phyloP scores from a whole-genome alignment of 78 protist genomes.

The Speleostelium caveatum region DNA sequence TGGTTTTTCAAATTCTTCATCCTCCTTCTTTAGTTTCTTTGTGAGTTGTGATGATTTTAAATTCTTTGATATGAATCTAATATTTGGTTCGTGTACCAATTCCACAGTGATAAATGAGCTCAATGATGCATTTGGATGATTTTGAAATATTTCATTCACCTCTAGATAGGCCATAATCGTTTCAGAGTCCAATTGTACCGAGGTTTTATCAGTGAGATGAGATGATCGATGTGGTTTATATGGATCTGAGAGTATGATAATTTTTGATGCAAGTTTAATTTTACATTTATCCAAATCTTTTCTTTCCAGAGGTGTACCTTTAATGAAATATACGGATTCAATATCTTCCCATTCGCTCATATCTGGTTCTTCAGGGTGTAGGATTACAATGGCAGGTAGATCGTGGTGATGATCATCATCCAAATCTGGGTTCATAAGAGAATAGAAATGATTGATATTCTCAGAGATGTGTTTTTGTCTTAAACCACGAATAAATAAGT shows the following conservation, averaged over 20 bases:
- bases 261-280: constrained; percentile 52
- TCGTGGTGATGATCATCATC: neutral
- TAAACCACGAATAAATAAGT: constrained; percentile 50
- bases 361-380: constrained; percentile 74
- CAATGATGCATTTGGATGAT: neutral
- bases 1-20: constrained; percentile 69
- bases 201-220: constrained; percentile 40
- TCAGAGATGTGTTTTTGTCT: constrained; percentile 65
- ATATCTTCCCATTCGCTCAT: constrained; percentile 80
- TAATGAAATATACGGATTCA: constrained; percentile 30
- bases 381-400: constrained; percentile 59
- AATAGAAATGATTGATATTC: constrained; percentile 51
- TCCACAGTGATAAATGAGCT: constrained; percentile 44
- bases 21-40: neutral
- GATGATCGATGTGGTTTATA: constrained; percentile 26
- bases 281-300: constrained; percentile 47
- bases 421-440: constrained; percentile 9
- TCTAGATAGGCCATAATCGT: constrained; percentile 75
- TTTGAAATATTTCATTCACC: constrained; percentile 45
- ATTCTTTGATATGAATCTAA: constrained; percentile 56
- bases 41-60: constrained; percentile 20
- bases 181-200: constrained; percentile 55
- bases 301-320: constrained; percentile 68
- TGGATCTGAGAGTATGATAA: constrained; percentile 63
- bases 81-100: constrained; percentile 72